A percentile compares a stretch with the other conserved stretches of the same genome.
Evolutionary conservation across 768 basidiomycete genomes (phyloP).

Genomic region (Lentinula sp.): DNA sequence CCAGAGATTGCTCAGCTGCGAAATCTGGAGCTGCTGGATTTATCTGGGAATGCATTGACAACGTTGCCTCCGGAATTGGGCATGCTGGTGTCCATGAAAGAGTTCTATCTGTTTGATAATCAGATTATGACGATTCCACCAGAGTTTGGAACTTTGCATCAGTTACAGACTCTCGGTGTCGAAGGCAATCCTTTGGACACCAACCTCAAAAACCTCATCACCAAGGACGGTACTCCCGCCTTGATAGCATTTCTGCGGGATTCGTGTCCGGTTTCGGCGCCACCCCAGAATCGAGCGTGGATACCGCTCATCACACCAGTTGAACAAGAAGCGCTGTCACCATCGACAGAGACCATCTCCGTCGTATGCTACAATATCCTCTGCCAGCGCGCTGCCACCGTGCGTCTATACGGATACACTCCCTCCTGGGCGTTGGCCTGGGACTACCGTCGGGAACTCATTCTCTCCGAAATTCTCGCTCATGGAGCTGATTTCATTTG

Average conservation of each 20-base stretch:
- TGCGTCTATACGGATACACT: conserved; percentile 90
- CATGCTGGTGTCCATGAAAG: conserved; percentile 83
- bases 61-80: conserved; percentile 84
- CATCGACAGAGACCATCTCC: conserved; percentile 69
- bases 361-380: conserved; percentile 92
- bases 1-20: conserved; percentile 78
- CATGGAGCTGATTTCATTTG: conserved; percentile 88
- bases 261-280: conserved; percentile 73
- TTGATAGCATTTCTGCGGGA: conserved; percentile 91
- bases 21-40: conserved; percentile 84
- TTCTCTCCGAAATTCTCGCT: conserved; percentile 77
- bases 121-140: conserved; percentile 77
- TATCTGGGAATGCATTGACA: conserved; percentile 81
- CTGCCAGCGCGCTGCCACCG: conserved; percentile 85
- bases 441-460: conserved; percentile 87
- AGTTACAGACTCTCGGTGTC: conserved; percentile 87
- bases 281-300: conserved; percentile 82
- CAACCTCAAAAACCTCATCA: conserved; percentile 69
- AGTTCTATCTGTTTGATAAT: conserved; percentile 95
- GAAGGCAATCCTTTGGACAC: conserved; percentile 95
- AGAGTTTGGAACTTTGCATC: conserved; percentile 86
- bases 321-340: conserved; percentile 46
- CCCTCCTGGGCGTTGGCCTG: conserved; percentile 95
- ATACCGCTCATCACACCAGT: conserved; percentile 47
- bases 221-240: conserved; percentile 91